These are phyloP conservation scores for Potentilla sterilis DNA, from an alignment of 306 rosid species.

Conservation along the genomic window DNA sequence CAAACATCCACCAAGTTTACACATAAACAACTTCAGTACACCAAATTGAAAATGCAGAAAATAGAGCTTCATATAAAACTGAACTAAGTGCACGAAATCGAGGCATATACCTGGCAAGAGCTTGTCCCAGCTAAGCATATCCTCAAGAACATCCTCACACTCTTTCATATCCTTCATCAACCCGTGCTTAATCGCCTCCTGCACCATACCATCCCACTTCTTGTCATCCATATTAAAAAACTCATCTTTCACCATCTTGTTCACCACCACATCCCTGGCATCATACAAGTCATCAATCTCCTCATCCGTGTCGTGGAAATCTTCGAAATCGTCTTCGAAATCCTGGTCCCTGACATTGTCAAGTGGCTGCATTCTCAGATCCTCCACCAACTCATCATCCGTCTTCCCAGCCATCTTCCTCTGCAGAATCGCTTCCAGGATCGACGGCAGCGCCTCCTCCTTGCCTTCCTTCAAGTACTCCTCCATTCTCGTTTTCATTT, in stretches of 20 bases:
- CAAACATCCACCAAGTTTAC: not conserved
- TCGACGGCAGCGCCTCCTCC: slow-evolving; percentile 55
- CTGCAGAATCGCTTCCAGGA: slow-evolving; percentile 64
- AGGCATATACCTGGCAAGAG: slow-evolving; percentile 46
- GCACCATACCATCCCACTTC: slow-evolving; percentile 43
- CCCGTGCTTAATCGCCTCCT: slow-evolving; percentile 36
- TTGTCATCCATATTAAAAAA: slow-evolving; percentile 41
- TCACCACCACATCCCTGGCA: slow-evolving; percentile 51
- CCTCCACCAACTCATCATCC: slow-evolving; percentile 67
- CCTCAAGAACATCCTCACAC: slow-evolving; percentile 51
- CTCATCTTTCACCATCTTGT: slow-evolving; percentile 48
- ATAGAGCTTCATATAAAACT: not conserved
- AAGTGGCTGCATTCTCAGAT: slow-evolving; percentile 44
- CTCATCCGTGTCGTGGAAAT: slow-evolving; percentile 47
- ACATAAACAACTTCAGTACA: not conserved
- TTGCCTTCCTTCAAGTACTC: slow-evolving; percentile 62
- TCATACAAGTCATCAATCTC: slow-evolving; percentile 70
- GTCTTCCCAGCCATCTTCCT: slow-evolving; percentile 60
- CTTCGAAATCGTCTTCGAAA: slow-evolving; percentile 68
- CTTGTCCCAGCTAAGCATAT: slow-evolving; percentile 54
- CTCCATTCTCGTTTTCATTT: slow-evolving; percentile 54
- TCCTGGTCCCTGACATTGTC: slow-evolving; percentile 44
- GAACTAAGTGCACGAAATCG: not conserved
- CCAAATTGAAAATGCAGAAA: not conserved
- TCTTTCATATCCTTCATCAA: slow-evolving; percentile 38